A percentile compares a stretch with the other conserved stretches of the same genome.
These are phyloP conservation scores for Angomonas deanei DNA, from an alignment of 208 protist species.

Conservation along the genomic window DNA sequence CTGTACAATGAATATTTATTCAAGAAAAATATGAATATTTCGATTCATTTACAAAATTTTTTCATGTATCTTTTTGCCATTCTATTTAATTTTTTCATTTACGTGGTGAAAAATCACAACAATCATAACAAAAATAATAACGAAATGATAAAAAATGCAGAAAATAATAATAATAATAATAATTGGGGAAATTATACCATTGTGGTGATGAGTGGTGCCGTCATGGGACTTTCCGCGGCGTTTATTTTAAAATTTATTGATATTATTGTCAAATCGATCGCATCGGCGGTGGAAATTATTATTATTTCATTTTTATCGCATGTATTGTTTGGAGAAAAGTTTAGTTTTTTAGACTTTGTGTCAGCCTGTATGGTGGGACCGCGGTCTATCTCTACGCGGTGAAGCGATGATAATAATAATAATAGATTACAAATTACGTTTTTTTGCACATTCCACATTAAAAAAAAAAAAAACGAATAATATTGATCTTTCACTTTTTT, in stretches of 20 bases:
- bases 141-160: no score
- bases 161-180: neutral
- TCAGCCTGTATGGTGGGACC: no score
- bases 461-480: no score
- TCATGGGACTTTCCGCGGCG: slow-evolving; percentile 41
- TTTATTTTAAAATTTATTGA: slow-evolving; percentile 83
- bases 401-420: no score
- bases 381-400: no score
- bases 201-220: slow-evolving; percentile 42
- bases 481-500: no score
- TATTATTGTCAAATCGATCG: slow-evolving; percentile 71
- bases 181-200: neutral
- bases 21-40: slow-evolving; percentile 46
- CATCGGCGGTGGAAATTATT: slow-evolving; percentile 52
- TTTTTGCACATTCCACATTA: no score
- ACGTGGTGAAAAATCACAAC: slow-evolving; percentile 22
- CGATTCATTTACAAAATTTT: slow-evolving; percentile 78
- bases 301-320: slow-evolving; percentile 32
- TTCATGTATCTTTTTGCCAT: slow-evolving; percentile 77
- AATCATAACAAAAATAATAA: slow-evolving; percentile 12
- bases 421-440: no score
- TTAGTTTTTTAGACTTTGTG: no score
- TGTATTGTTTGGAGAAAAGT: slow-evolving; percentile 31
- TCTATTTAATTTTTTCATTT: slow-evolving; percentile 60
- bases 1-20: slow-evolving; percentile 74